Percentiles rank a stretch among this genome's conserved stretches.
Evolutionary conservation across 495 filamentous ascomycete genomes (phyloP).

Genomic region (Penicillium nucicola): DNA sequence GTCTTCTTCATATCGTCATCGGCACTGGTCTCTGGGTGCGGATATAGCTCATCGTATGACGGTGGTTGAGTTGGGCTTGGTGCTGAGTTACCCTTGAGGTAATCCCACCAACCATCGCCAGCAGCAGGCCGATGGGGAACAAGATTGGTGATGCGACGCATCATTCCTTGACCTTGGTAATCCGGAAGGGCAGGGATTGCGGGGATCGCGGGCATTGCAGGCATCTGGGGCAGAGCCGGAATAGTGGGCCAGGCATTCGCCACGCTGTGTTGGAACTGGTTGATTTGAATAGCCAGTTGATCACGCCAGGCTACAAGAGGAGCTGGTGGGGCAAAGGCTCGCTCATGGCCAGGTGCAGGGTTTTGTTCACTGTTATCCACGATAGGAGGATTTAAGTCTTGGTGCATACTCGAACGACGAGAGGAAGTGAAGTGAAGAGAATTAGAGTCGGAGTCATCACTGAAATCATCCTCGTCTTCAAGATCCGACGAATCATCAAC

Average conservation of each 20-base stretch:
- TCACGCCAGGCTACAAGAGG: constrained; percentile 72
- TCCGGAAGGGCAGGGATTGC: constrained; percentile 63
- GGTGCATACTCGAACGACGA: constrained; percentile 42
- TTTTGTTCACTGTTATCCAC: constrained; percentile 23
- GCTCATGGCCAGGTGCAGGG: constrained; percentile 26
- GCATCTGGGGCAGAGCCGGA: constrained; percentile 53
- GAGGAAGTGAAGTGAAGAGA: constrained; percentile 43
- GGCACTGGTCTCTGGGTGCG: constrained; percentile 43
- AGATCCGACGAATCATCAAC: constrained; percentile 41
- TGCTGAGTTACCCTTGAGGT: constrained; percentile 50
- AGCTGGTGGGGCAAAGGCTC: constrained; percentile 53
- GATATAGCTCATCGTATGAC: constrained; percentile 80
- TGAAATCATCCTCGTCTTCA: constrained; percentile 35
- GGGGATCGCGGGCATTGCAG: constrained; percentile 58
- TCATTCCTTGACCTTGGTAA: constrained; percentile 70
- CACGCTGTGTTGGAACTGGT: constrained; percentile 73
- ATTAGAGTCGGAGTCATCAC: constrained; percentile 37
- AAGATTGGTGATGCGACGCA: constrained; percentile 71
- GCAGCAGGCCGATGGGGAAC: constrained; percentile 57
- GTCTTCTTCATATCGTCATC: constrained; percentile 59
- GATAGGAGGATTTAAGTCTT: constrained; percentile 25
- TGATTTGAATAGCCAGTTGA: constrained; percentile 71
- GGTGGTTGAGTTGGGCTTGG: constrained; percentile 55
- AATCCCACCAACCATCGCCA: constrained; percentile 67
- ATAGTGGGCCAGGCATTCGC: constrained; percentile 67